Percentiles rank a stretch among this genome's conserved stretches.
These are phyloP conservation scores for Alternaria triticimaculans DNA, from an alignment of 2,329 filamentous ascomycete species.

Conservation along the genomic window DNA sequence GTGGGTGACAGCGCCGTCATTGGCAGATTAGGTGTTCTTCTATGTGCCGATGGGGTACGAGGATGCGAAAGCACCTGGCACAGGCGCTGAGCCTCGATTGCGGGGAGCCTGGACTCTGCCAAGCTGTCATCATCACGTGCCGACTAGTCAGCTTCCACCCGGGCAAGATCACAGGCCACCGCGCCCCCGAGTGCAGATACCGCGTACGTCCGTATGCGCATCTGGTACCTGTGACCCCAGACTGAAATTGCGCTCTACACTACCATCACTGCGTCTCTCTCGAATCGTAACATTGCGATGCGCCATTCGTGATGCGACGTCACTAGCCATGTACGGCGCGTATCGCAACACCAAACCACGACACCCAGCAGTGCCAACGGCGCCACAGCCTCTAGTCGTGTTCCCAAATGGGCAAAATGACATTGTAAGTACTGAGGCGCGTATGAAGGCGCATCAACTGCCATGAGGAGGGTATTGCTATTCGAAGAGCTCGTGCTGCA, in stretches of 20 bases:
- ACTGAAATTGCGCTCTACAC: neutral
- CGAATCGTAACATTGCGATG: neutral
- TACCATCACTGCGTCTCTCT: neutral
- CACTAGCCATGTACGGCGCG: neutral
- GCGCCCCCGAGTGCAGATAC: neutral
- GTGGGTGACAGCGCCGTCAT: neutral
- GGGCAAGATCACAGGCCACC: neutral
- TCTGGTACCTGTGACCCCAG: neutral
- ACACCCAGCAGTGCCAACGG: neutral
- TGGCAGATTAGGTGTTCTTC: neutral
- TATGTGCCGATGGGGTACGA: neutral
- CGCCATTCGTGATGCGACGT: neutral
- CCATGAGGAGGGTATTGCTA: neutral
- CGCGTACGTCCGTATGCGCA: neutral
- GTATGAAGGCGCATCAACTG: neutral
- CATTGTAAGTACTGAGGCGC: neutral
- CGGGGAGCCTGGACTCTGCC: neutral
- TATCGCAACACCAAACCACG: neutral
- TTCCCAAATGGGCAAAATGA: fast-evolving
- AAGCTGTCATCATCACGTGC: neutral
- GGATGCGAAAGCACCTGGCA: too few relatives aligned
- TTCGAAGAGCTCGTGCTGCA: neutral
- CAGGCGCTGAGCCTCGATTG: neutral
- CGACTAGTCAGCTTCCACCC: neutral
- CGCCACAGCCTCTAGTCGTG: neutral